Base-by-base conservation (phyloP, 208 protist genomes). In the Phytomonas serpens region DNA sequence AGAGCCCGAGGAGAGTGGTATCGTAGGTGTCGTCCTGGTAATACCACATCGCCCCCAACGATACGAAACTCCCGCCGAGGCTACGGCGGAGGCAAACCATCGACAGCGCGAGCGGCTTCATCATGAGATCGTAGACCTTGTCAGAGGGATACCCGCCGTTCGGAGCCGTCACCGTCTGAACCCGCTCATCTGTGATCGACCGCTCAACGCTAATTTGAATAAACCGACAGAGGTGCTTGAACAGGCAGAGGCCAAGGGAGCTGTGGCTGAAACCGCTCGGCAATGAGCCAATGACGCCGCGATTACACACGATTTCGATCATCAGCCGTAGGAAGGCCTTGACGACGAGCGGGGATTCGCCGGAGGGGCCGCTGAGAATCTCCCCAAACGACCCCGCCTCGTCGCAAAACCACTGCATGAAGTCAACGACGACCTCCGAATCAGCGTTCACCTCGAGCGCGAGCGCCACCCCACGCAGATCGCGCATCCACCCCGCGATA, bases 1-100 rank as follows among this genome's bases (percentile, higher is more conserved):
- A 68, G 31, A 92, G 73, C 3, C 82, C 80, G 61, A 89, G 76
- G 61, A 90, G 69, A 27, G 80, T 85, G 75, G 76, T 81, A 73
- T 95, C 90, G 80, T 90, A 95, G 2, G 82, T 85, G n/a, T 90
- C 80, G 66, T 95, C 90, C 69, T 80, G 75, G 78, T 95, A 95
- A 75, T 83, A 90, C 66, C 79, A 80, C 90, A 95, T 95, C 6
- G 90, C 90, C 2, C 87, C 90, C 38, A 93, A 81, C 0, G 90
- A 87, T 4, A 92, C 84, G 74, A 93, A 93, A 61, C 77, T 80
- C 19, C 80, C 83, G 51, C 81, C 72, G 42, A 95, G 75, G 68
- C 87, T 92, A 66, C 72, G 76, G 37, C 80, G 81, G 62, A 93
- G 64, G 51, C 84, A 77, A 65, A 76, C 76, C 78, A 95, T 86